These are phyloP conservation scores for Melampsora abietis-canadensis DNA, from an alignment of 1,284 basidiomycete species.

Conservation along the genomic window DNA sequence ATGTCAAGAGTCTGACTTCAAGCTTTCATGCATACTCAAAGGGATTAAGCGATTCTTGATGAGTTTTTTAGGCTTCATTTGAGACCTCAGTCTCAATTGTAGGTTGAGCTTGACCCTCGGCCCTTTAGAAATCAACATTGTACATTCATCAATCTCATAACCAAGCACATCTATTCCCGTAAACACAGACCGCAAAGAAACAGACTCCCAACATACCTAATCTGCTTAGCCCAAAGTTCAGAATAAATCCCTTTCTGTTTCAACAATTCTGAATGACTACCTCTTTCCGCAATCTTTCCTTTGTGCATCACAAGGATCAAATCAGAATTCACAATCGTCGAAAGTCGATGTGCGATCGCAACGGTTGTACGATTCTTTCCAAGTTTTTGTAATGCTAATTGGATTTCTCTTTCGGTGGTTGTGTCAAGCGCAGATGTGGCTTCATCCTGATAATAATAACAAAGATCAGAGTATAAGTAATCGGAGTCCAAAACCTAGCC, in stretches of 20 bases:
- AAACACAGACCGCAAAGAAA: neutral
- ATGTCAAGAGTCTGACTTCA: too few species aligned
- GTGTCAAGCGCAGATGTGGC: constrained; percentile 69
- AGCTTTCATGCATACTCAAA: too few species aligned
- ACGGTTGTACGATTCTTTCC: constrained; percentile 66
- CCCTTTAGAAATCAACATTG: too few species aligned
- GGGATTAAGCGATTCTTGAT: too few species aligned
- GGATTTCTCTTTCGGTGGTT: constrained; percentile 77
- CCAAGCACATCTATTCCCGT: too few species aligned
- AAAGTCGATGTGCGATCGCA: constrained; percentile 73
- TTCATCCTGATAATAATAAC: constrained; percentile 47
- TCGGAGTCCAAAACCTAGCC: too few species aligned
- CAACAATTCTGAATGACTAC: constrained; percentile 64
- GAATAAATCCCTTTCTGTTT: constrained; percentile 68
- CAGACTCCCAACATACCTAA: constrained; percentile 54
- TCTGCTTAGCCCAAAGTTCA: constrained; percentile 75
- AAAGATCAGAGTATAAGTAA: constrained; percentile 54
- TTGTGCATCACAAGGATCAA: constrained; percentile 64
- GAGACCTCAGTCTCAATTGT: too few species aligned
- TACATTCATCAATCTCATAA: too few species aligned
- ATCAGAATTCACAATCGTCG: constrained; percentile 74
- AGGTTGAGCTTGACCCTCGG: too few species aligned
- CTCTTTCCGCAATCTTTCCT: constrained; percentile 71
- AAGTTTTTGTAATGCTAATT: constrained; percentile 71
- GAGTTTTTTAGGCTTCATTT: too few species aligned